phyloP scores from a whole-genome alignment of 441 rosid genomes.

The Macaranga tanarius region DNA sequence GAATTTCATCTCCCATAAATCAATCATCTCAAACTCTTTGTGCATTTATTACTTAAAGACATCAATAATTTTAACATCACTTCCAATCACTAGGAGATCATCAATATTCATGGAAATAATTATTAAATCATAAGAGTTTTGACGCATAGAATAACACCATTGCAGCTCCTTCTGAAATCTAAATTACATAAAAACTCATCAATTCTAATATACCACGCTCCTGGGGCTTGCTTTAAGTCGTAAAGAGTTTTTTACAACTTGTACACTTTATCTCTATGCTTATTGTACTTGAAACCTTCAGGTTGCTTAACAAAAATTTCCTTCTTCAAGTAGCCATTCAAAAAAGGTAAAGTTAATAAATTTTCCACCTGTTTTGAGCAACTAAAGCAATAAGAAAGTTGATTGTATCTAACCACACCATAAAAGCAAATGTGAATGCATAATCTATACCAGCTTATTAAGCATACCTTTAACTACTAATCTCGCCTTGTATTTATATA shows the following conservation, averaged over 20 bases:
- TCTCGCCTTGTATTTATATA: background rate
- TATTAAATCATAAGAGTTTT: background rate
- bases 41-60: background rate
- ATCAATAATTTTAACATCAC: background rate
- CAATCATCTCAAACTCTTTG: background rate
- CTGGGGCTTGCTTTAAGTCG: background rate
- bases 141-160: background rate
- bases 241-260: background rate
- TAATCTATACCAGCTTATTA: background rate
- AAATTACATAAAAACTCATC: background rate
- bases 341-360: background rate
- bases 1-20: background rate
- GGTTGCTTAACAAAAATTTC: background rate
- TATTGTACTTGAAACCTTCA: background rate
- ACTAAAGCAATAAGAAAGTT: background rate
- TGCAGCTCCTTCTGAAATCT: background rate
- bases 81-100: background rate
- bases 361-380: background rate
- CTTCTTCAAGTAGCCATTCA: background rate
- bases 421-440: background rate
- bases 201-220: background rate
- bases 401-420: background rate
- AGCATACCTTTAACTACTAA: background rate
- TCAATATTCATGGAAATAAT: background rate
- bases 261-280: background rate